Evolutionary conservation across 441 rosid genomes (phyloP), one percentile per base, ranked within the genome.

Genomic region (Euphorbia schlechtendalii): DNA sequence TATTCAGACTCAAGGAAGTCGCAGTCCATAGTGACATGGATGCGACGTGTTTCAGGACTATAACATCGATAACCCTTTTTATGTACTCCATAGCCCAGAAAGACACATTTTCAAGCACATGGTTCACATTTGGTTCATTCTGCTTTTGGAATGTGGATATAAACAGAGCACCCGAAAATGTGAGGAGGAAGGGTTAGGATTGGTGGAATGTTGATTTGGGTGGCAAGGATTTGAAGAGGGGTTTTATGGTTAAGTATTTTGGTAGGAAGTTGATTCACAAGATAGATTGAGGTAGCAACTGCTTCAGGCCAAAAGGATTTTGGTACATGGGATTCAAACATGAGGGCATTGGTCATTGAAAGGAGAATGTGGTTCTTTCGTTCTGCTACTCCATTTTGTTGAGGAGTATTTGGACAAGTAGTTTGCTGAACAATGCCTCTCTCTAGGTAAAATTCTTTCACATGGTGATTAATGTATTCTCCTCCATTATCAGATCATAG

Each of bases 21-120:
- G 21, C 62, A 58, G n/a, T 58, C 41, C 45, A 58, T 28, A 5
- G 20, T 58, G 21, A n/a, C 28, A 28, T 11, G 8, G 8, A 58
- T 15, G 0, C 45, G 46, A 9, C 22, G 18, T 1, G 62, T 30
- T 14, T n/a, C 12, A 3, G 45, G 45, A 15, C 34, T 30, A 36
- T 30, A 58, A 17, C 62, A 58, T 6, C 45, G 62, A 20, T 32
- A 58, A 4, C 62, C 62, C 41, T 58, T 58, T 36, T 58, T 20
- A 34, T 18, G 11, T 0, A 36, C 13, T 28, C 21, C 62, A 12
- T 58, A 58, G 4, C 62, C 45, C 1, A 34, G 9, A 36, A 58
- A 58, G 17, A 58, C 62, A 32, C 62, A 58, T 32, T 58, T 58
- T 0, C 2, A 14, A 0, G 45, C 41, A 58, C 20, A 58, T 13